Evolutionary conservation across 768 basidiomycete species (phyloP).

Genomic region (Neoboletus brunneissimus): DNA sequence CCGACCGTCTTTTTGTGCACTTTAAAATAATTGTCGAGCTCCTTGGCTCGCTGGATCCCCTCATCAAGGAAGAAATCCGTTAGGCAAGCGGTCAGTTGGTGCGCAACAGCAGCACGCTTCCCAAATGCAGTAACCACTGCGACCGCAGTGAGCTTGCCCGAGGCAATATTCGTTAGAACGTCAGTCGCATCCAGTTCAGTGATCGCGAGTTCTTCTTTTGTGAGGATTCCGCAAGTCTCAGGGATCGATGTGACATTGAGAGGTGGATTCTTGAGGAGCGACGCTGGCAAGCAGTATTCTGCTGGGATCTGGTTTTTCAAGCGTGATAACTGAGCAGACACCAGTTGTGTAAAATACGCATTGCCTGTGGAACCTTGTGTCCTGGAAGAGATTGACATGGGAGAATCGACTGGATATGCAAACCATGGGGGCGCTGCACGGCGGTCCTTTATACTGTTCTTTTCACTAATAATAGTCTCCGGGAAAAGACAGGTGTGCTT

Average conservation of each 20-base stretch:
- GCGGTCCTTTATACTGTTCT: not conserved
- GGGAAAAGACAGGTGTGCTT: not conserved
- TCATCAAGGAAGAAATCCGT: slow-evolving; percentile 47
- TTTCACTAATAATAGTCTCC: not conserved
- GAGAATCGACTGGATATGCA: not conserved
- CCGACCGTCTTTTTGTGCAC: slow-evolving; percentile 39
- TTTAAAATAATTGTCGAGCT: slow-evolving; percentile 40
- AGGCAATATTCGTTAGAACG: slow-evolving; percentile 28
- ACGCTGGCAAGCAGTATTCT: slow-evolving; percentile 13
- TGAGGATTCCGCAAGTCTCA: slow-evolving; percentile 31
- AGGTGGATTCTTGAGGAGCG: slow-evolving; percentile 21
- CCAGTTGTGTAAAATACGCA: slow-evolving; percentile 17
- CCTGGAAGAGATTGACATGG: slow-evolving; percentile 22
- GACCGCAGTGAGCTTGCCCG: slow-evolving; percentile 35
- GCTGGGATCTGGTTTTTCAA: slow-evolving; percentile 26
- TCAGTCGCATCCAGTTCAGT: slow-evolving; percentile 38
- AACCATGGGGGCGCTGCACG: not conserved
- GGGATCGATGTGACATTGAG: slow-evolving; percentile 36
- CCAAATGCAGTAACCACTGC: slow-evolving; percentile 42
- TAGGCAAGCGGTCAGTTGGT: slow-evolving; percentile 42
- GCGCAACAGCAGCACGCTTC: slow-evolving; percentile 53
- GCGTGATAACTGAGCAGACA: slow-evolving; percentile 17
- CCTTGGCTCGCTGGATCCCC: slow-evolving; percentile 36
- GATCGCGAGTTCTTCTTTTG: slow-evolving; percentile 32
- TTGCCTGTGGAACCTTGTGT: slow-evolving; percentile 25